A percentile compares a stretch with the other conserved stretches of the same genome.
phyloP scores from a whole-genome alignment of 352 stramenopile genomes.

The Globisporangium okanoganense region DNA sequence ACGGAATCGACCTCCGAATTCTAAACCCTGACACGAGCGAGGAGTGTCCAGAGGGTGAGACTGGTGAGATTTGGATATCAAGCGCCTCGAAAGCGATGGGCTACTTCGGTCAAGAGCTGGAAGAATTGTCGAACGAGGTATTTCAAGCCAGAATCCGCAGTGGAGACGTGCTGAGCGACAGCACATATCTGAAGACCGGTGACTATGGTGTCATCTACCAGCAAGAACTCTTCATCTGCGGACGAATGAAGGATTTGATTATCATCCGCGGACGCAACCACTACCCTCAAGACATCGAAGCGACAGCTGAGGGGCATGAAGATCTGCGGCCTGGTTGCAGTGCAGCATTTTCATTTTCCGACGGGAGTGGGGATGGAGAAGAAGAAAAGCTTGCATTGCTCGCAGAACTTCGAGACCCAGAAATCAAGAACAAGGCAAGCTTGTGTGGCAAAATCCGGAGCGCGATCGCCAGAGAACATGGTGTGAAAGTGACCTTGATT shows the following conservation, averaged over 20 bases:
- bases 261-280: conserved; percentile 99
- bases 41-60: conserved; percentile 45
- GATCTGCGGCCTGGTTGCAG: conserved; percentile 93
- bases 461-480: conserved; percentile 75
- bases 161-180: conserved; percentile 22
- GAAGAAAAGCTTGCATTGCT: conserved; percentile 77
- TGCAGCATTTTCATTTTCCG: conserved; percentile 90
- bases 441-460: conserved; percentile 67
- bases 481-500: conserved; percentile 86
- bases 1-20: conserved; percentile 93
- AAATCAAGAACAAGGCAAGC: conserved; percentile 71
- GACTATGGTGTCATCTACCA: conserved; percentile 98
- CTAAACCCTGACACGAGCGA: conserved; percentile 79
- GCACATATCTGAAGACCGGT: conserved; percentile 91
- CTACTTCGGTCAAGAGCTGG: conserved; percentile 88
- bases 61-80: conserved; percentile 88
- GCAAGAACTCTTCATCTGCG: conserved; percentile 96
- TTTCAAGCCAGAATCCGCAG: conserved; percentile 86
- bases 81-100: conserved; percentile 91
- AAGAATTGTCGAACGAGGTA: conserved; percentile 71
- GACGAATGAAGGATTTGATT: conserved; percentile 98
- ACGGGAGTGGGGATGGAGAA: conserved; percentile 25
- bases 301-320: conserved; percentile 80
- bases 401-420: conserved; percentile 63
- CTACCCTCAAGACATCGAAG: conserved; percentile 99